Conservation (phyloP, 768 basidiomycete genomes). For the Favolaschia claudopus region DNA sequence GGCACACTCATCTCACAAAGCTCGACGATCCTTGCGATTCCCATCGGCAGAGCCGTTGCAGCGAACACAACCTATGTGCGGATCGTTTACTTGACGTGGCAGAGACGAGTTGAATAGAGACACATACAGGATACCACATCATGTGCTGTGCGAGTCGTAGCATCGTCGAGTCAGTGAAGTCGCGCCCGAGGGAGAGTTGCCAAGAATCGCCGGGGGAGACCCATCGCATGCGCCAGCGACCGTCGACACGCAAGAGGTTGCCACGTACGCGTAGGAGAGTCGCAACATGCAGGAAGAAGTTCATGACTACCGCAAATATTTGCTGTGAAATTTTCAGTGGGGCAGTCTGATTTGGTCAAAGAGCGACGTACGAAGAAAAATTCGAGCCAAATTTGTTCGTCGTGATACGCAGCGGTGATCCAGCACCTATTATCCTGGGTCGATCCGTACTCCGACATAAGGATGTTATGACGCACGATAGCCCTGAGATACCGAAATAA, state of each 20-base stretch:
- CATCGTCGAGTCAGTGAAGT: constrained; percentile 37
- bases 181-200: constrained; percentile 36
- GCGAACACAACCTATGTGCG: constrained; percentile 30
- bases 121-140: constrained; percentile 37
- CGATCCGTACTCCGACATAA: neutral
- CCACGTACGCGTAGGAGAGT: constrained; percentile 40
- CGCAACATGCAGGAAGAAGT: constrained; percentile 32
- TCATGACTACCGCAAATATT: constrained; percentile 32
- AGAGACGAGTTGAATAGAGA: neutral
- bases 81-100: neutral
- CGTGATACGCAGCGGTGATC: constrained; percentile 48
- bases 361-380: constrained; percentile 45
- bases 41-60: constrained; percentile 27
- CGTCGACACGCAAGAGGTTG: constrained; percentile 32
- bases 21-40: constrained; percentile 22
- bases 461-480: constrained; percentile 34
- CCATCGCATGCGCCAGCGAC: constrained; percentile 29
- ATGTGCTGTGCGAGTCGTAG: constrained; percentile 34
- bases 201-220: constrained; percentile 33
- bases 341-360: neutral
- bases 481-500: constrained; percentile 50
- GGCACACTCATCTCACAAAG: constrained; percentile 24
- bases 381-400: constrained; percentile 45
- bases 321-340: constrained; percentile 19
- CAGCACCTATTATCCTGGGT: constrained; percentile 39